phyloP scores from a whole-genome alignment of 768 basidiomycete genomes.

The Candolleomyces eurysporus region DNA sequence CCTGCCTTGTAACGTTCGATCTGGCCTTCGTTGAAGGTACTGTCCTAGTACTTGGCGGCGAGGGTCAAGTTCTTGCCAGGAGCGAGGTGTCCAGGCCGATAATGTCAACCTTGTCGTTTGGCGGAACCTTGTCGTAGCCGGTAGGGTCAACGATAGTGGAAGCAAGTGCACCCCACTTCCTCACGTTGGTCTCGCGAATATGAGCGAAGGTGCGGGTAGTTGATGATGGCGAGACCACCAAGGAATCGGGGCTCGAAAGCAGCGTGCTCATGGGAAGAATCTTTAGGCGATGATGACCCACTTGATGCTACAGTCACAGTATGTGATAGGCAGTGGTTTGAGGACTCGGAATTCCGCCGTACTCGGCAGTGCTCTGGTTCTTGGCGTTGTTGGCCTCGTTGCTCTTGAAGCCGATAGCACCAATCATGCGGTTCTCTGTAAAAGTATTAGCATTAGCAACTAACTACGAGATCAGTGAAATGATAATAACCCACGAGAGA shows the following conservation, averaged over 20 bases:
- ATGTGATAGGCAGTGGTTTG: conserved; percentile 78
- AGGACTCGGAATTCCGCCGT: conserved; percentile 65
- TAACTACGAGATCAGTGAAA: neutral
- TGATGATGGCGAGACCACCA: conserved; percentile 91
- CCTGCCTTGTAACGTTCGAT: conserved; percentile 99
- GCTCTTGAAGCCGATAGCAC: conserved; percentile 95
- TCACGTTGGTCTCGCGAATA: conserved; percentile 97
- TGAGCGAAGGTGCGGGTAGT: conserved; percentile 89
- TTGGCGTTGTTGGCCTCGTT: conserved; percentile 94
- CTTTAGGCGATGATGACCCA: conserved; percentile 98
- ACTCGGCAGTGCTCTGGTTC: conserved; percentile 87
- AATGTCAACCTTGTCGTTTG: conserved; percentile 87
- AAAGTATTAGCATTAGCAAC: conserved; percentile 9
- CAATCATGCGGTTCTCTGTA: conserved; percentile 93
- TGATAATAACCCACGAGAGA: too few species aligned
- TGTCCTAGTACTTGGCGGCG: too few species aligned
- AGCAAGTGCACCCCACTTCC: conserved; percentile 99
- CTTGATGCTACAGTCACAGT: conserved; percentile 86
- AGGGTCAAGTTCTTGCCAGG: too few species aligned
- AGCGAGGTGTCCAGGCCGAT: conserved; percentile 41
- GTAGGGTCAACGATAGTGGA: conserved; percentile 88
- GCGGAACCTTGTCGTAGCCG: conserved; percentile 91
- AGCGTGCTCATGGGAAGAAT: conserved; percentile 97
- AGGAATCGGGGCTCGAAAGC: conserved; percentile 95
- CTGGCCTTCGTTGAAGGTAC: conserved; percentile 93